These are phyloP conservation scores for Alnus rubra DNA, from an alignment of 306 rosid genomes.

Conservation along the genomic window DNA sequence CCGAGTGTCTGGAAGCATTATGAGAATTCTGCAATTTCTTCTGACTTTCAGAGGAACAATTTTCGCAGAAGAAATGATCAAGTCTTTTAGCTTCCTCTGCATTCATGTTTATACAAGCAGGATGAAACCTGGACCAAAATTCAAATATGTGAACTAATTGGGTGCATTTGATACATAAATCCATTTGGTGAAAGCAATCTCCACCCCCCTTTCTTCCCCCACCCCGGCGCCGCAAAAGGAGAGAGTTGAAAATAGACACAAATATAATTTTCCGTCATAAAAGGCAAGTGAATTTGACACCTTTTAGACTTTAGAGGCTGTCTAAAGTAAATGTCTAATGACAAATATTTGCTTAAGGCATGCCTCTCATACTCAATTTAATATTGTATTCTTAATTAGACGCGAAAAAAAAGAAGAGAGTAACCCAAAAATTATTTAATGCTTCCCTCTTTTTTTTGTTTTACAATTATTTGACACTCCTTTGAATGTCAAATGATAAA, in stretches of 20 bases:
- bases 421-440: too few species aligned
- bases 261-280: neutral
- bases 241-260: too few species aligned
- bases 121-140: conserved; percentile 94
- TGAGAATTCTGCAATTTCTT: conserved; percentile 83
- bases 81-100: conserved; percentile 89
- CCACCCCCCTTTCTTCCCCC: neutral
- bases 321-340: neutral
- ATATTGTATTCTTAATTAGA: neutral
- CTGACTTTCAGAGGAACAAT: conserved; percentile 88
- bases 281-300: neutral
- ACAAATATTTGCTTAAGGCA: neutral
- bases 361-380: neutral
- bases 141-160: conserved; percentile 11
- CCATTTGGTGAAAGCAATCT: neutral
- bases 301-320: neutral
- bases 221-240: too few species aligned
- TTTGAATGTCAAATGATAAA: neutral
- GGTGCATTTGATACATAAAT: too few species aligned
- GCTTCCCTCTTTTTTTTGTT: neutral
- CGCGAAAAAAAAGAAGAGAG: too few species aligned
- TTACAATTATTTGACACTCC: neutral
- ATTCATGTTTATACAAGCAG: conserved; percentile 98
- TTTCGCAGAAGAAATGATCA: conserved; percentile 89
- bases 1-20: conserved; percentile 59